These are phyloP conservation scores for Penicillium odoratum DNA, from an alignment of 495 filamentous ascomycete species.

Conservation along the genomic window DNA sequence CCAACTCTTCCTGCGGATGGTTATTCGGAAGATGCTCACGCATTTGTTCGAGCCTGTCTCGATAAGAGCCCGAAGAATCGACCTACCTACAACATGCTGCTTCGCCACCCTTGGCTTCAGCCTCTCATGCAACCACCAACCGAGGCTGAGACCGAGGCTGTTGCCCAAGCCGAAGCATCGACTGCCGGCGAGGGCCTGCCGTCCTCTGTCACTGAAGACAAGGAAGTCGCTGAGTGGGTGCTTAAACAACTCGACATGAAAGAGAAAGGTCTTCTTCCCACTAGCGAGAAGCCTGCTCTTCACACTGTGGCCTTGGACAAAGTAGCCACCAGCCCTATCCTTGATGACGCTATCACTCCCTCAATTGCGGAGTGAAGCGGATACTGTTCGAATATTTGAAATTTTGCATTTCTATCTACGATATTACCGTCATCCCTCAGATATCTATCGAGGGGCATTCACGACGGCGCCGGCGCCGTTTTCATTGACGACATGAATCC, in stretches of 20 bases:
- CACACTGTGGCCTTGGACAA: conserved; percentile 75
- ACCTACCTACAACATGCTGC: conserved; percentile 84
- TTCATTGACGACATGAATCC: conserved; percentile 14
- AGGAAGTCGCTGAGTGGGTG: conserved; percentile 86
- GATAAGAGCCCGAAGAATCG: conserved; percentile 90
- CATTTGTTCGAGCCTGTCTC: conserved; percentile 86
- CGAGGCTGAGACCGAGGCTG: conserved; percentile 62
- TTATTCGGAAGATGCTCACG: conserved; percentile 76
- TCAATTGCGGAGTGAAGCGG: conserved; percentile 15
- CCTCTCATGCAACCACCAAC: conserved; percentile 78
- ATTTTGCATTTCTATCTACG: neutral
- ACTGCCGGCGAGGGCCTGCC: conserved; percentile 43
- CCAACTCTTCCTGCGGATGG: conserved; percentile 76
- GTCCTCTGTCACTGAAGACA: conserved; percentile 57
- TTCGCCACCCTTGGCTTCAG: conserved; percentile 86
- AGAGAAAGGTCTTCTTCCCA: conserved; percentile 47
- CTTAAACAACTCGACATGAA: conserved; percentile 64
- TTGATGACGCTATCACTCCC: conserved; percentile 27
- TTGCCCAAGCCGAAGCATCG: conserved; percentile 2
- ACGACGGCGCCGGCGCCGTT: conserved; percentile 25
- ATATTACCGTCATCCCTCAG: neutral
- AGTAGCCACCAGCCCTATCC: conserved; percentile 42
- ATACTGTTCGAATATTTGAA: neutral
- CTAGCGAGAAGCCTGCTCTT: conserved; percentile 64
- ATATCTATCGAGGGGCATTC: neutral